A percentile compares a stretch with the other conserved stretches of the same genome.
phyloP scores from a whole-genome alignment of 768 basidiomycete genomes.

The Pseudohyphozyma bogoriensis region DNA sequence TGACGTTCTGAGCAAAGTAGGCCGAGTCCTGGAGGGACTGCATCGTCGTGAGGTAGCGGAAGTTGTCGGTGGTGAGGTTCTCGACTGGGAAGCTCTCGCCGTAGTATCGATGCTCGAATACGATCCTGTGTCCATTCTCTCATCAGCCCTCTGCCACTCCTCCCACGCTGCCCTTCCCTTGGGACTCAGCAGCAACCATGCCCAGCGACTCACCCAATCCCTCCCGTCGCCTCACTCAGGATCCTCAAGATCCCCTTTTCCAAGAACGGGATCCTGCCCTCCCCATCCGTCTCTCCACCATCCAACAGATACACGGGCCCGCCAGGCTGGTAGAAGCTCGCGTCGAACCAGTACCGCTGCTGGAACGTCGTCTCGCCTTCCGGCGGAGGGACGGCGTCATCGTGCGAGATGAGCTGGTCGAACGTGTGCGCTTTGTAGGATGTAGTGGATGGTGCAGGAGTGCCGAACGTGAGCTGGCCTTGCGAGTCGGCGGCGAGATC shows the following conservation, averaged over 20 bases:
- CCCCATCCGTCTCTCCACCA: conserved; percentile 84
- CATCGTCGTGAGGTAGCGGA: conserved; percentile 76
- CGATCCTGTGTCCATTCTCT: no score
- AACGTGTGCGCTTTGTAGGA: conserved; percentile 47
- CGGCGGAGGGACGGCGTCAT: conserved; percentile 33
- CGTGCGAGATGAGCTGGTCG: conserved; percentile 75
- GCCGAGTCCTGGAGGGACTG: conserved; percentile 87
- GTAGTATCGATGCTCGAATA: conserved; percentile 45
- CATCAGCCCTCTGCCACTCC: neutral
- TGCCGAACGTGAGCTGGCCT: neutral
- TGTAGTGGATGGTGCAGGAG: neutral
- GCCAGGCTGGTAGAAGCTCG: conserved; percentile 61
- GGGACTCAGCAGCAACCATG: neutral
- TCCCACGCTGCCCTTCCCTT: neutral
- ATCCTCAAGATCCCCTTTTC: conserved; percentile 81
- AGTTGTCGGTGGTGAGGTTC: conserved; percentile 12
- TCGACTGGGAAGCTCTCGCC: conserved; percentile 51
- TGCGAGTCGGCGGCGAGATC: neutral
- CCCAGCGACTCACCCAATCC: conserved; percentile 50
- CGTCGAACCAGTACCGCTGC: conserved; percentile 89
- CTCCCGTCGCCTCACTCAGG: conserved; percentile 69
- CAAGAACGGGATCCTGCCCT: conserved; percentile 47
- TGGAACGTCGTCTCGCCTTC: conserved; percentile 53
- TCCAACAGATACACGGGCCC: conserved; percentile 85
- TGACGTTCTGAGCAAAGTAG: conserved; percentile 73